Conservation (phyloP, 768 basidiomycete genomes). For the Rhodosporidiobolus odoratus region DNA sequence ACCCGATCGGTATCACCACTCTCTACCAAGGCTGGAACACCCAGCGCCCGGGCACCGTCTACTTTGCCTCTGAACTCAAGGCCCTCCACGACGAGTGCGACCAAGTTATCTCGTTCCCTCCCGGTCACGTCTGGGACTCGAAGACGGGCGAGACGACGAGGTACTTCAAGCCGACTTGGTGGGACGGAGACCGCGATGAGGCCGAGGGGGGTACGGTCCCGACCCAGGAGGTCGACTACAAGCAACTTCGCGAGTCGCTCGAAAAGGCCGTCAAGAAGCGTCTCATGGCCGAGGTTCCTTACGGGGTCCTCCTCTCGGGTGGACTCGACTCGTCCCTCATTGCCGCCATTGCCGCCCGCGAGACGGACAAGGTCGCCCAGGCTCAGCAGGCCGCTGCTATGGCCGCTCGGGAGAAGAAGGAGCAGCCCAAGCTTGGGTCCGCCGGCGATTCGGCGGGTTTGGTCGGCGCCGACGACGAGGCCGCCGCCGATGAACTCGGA, state of each 20-base stretch:
- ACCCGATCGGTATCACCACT: conserved; percentile 97
- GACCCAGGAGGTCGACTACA: conserved; percentile 60
- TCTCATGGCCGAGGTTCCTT: conserved; percentile 97
- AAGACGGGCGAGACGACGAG: conserved; percentile 66
- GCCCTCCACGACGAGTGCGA: conserved; percentile 86
- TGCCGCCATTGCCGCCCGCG: conserved; percentile 85
- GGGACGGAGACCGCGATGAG: conserved; percentile 69
- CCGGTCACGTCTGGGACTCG: conserved; percentile 94
- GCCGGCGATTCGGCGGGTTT: conserved; percentile 48
- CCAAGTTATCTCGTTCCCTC: conserved; percentile 89
- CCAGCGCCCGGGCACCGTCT: conserved; percentile 70
- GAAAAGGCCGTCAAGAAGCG: conserved; percentile 91
- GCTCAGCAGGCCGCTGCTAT: conserved; percentile 44
- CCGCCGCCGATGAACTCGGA: conserved; percentile 43
- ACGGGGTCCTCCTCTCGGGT: conserved; percentile 90
- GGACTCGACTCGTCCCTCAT: conserved; percentile 95
- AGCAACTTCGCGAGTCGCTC: conserved; percentile 67
- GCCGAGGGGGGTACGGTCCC: conserved; percentile 58
- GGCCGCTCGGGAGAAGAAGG: conserved; percentile 65
- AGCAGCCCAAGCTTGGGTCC: conserved; percentile 10
- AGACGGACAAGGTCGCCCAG: conserved; percentile 89
- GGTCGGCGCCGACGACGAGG: conserved; percentile 27
- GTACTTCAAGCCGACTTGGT: conserved; percentile 88
- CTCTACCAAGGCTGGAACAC: conserved; percentile 95
- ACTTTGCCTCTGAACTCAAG: conserved; percentile 95